Conservation (phyloP, 208 protist species). For the Vickermania ingenoplastis region DNA sequence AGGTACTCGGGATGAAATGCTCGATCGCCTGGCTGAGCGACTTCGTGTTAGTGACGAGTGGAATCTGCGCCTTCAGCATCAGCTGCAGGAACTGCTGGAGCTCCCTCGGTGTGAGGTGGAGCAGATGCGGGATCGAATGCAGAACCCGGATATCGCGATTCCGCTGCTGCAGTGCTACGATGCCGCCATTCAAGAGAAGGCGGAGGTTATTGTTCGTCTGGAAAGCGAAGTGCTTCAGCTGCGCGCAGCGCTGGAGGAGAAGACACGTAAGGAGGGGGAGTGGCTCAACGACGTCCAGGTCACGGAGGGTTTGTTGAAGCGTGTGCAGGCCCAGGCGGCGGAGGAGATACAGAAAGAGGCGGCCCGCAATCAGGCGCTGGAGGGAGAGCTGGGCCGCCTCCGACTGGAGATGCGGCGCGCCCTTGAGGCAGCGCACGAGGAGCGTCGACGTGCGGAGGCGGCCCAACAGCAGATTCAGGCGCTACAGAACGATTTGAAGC, state of each 20-base stretch:
- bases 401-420: slow-evolving; percentile 25
- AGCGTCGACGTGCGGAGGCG: slow-evolving; percentile 9
- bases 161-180: slow-evolving; percentile 83
- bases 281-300: slow-evolving; percentile 28
- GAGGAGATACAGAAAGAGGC: slow-evolving; percentile 22
- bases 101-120: slow-evolving; percentile 51
- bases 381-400: slow-evolving; percentile 11
- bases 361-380: slow-evolving; percentile 13
- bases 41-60: slow-evolving; percentile 67
- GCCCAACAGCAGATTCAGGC: slow-evolving; percentile 9
- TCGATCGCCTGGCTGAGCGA: slow-evolving; percentile 32
- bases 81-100: slow-evolving; percentile 67
- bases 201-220: slow-evolving; percentile 35
- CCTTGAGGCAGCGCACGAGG: slow-evolving; percentile 11
- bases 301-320: slow-evolving; percentile 46
- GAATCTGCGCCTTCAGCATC: slow-evolving; percentile 62
- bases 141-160: slow-evolving; percentile 73
- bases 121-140: slow-evolving; percentile 53
- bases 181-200: slow-evolving; percentile 62
- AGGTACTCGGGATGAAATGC: neutral
- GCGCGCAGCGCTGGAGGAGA: slow-evolving; percentile 14
- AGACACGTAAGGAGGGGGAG: slow-evolving; percentile 23
- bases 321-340: slow-evolving; percentile 21
- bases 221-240: slow-evolving; percentile 15
- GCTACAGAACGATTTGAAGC: slow-evolving; percentile 10